Evolutionary conservation across 2,329 filamentous ascomycete genomes (phyloP), one percentile per base, ranked within the genome.

Genomic region (Hymenotorrendiella dingleyae): DNA sequence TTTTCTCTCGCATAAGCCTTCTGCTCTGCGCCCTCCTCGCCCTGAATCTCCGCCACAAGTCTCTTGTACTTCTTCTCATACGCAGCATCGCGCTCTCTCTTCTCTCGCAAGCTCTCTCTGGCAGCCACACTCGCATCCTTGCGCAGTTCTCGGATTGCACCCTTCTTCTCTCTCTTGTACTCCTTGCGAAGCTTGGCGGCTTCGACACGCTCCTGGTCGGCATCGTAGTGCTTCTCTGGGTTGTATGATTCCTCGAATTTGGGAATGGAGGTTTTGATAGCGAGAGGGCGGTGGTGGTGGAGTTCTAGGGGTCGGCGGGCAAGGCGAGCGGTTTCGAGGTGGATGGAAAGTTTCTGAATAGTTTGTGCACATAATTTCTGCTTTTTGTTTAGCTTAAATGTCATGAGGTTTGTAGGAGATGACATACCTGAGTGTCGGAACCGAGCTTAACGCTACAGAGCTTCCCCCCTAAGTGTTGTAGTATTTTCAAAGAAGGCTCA

Each of bases 201-300:
- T 60, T 96, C 89, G 17, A 86, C 83, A 24, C 93, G 86, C 66
- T 95, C 89, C 54, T 82, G 83, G 66, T 98, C 86, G 1, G 89
- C 89, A 62, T 98, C 94, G 76, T 98, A 97, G 74, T 97, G 93
- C 69, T 89, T 91, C 69, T 86, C 80, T 3, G 93, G 93, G 64
- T 94, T 93, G 76, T 89, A 98, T 45, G 78, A 76, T 62, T 96
- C 91, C 68, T 97, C 93, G 68, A 97, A 98, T 65, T 94, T 95
- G 65, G 93, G 93, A 35, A 96, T 80, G 45, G 78, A 82, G 6
- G 80, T 82, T 64, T 91, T 90, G 70, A 97, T 94, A 17, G 93
- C 83, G 3, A 94, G 75, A 0, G 90, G 88, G 0, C 77, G 76
- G 71, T 98, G 93, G 66, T 93, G 77, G 68, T 98, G 93, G 3